Conservation (phyloP, 2,329 filamentous ascomycete genomes). For the Iodosphaeria phyllophila region DNA sequence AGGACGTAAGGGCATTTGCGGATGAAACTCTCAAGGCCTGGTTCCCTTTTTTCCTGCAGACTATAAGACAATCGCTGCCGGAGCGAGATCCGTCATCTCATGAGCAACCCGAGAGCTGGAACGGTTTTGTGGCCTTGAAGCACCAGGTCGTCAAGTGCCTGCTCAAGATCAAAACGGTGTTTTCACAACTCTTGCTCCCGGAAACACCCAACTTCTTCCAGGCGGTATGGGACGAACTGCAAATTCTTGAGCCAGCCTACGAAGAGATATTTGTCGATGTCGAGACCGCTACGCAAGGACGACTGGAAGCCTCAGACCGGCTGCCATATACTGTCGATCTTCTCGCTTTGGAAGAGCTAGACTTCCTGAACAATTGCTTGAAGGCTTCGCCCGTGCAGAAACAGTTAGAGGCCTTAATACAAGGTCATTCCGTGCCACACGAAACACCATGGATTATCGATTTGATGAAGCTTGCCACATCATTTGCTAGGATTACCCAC, state of each 20-base stretch:
- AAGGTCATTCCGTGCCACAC: constrained; percentile 34
- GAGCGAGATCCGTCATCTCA: constrained; percentile 26
- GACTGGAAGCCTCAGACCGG: constrained; percentile 74
- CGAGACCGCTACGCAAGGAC: constrained; percentile 58
- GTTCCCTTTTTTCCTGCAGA: constrained; percentile 74
- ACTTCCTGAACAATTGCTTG: constrained; percentile 84
- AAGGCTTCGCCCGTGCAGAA: constrained; percentile 42
- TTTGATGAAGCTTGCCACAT: constrained; percentile 68
- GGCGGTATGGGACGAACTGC: constrained; percentile 77
- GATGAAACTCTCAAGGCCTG: constrained; percentile 69
- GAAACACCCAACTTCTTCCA: constrained; percentile 73
- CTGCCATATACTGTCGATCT: constrained; percentile 93
- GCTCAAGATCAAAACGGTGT: constrained; percentile 72
- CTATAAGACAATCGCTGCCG: constrained; percentile 59
- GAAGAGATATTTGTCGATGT: constrained; percentile 71
- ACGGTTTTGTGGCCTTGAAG: constrained; percentile 72
- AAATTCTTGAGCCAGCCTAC: constrained; percentile 52
- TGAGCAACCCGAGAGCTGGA: constrained; percentile 52
- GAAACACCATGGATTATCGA: constrained; percentile 69
- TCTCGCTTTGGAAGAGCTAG: constrained; percentile 79
- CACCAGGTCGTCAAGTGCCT: constrained; percentile 87
- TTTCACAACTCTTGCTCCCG: constrained; percentile 62
- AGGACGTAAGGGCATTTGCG: constrained; percentile 73
- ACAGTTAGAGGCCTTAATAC: constrained; percentile 3
- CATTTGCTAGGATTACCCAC: constrained; percentile 74